phyloP scores from a whole-genome alignment of 305 asterid genomes.

The Plantago coronopus region DNA sequence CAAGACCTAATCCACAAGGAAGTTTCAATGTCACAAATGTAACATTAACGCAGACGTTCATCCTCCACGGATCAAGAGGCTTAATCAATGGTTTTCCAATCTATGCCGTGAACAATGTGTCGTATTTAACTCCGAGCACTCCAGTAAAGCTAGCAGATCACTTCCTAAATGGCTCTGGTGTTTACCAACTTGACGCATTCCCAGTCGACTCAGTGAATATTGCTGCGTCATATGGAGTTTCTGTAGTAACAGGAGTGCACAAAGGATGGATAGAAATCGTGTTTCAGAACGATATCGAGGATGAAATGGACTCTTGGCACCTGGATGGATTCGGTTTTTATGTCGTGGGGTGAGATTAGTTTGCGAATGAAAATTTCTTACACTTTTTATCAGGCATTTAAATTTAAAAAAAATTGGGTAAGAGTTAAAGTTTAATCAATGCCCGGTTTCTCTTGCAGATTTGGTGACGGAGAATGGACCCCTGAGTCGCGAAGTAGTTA shows the following conservation, averaged over 20 bases:
- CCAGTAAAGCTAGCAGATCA: conserved; percentile 52
- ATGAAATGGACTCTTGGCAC: conserved; percentile 62
- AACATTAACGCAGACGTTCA: conserved; percentile 39
- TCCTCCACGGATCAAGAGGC: conserved; percentile 39
- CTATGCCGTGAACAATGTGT: conserved; percentile 47
- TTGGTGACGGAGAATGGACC: conserved; percentile 54
- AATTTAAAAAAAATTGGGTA: no score
- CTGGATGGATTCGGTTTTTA: conserved; percentile 58
- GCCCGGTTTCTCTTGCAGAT: conserved; percentile 23
- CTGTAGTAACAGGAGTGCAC: conserved; percentile 44
- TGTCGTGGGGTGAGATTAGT: conserved; percentile 46
- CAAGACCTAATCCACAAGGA: conserved; percentile 76
- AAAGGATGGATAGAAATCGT: conserved; percentile 57
- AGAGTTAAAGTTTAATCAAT: background rate
- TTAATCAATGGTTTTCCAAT: conserved; percentile 25
- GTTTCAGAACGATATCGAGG: conserved; percentile 32
- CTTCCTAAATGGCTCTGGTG: conserved; percentile 43
- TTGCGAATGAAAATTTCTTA: background rate
- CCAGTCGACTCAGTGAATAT: conserved; percentile 26
- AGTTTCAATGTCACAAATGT: conserved; percentile 49
- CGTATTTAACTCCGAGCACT: conserved; percentile 43
- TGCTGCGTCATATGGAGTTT: conserved; percentile 32
- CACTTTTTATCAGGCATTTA: background rate
- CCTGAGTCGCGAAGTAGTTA: conserved; percentile 31
- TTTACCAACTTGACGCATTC: conserved; percentile 40